These are phyloP conservation scores for Dendryphion nanum DNA, from an alignment of 2,329 filamentous ascomycete species.

Conservation along the genomic window DNA sequence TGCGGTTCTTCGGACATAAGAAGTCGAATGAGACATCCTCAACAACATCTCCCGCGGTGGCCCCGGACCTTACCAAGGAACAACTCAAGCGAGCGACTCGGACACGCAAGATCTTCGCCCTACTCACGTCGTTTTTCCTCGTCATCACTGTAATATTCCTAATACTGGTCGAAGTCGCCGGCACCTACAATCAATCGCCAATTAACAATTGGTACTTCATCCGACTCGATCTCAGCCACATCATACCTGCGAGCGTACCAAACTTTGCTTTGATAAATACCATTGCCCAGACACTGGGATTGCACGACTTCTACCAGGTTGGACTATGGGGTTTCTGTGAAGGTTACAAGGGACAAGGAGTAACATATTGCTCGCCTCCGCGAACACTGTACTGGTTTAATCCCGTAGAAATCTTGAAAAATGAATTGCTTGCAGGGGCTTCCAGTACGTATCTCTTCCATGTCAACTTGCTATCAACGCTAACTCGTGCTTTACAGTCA, in stretches of 20 bases:
- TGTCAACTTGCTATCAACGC: background rate
- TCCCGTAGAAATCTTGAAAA: conserved; percentile 76
- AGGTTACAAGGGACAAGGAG: conserved; percentile 72
- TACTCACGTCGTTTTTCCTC: conserved; percentile 68
- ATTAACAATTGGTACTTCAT: conserved; percentile 78
- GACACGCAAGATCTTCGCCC: conserved; percentile 59
- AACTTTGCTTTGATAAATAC: conserved; percentile 78
- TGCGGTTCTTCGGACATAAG: conserved; percentile 26
- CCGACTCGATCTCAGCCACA: conserved; percentile 76
- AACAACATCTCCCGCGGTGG: conserved; percentile 14
- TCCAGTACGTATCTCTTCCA: conserved; percentile 54
- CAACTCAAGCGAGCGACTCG: conserved; percentile 43
- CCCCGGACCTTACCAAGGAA: conserved; percentile 31
- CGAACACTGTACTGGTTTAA: conserved; percentile 84
- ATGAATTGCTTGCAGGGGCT: conserved; percentile 77
- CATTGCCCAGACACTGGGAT: conserved; percentile 78
- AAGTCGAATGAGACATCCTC: conserved; percentile 14
- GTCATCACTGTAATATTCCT: conserved; percentile 74
- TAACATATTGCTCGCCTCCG: conserved; percentile 73
- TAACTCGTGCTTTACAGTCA: conserved; percentile 50
- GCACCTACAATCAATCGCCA: conserved; percentile 61
- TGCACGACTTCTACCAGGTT: conserved; percentile 93
- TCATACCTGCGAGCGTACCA: conserved; percentile 71
- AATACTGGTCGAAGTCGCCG: conserved; percentile 77
- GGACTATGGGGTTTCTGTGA: conserved; percentile 92